phyloP scores from a whole-genome alignment of 2,329 filamentous ascomycete genomes.

The Botrytis fabae region DNA sequence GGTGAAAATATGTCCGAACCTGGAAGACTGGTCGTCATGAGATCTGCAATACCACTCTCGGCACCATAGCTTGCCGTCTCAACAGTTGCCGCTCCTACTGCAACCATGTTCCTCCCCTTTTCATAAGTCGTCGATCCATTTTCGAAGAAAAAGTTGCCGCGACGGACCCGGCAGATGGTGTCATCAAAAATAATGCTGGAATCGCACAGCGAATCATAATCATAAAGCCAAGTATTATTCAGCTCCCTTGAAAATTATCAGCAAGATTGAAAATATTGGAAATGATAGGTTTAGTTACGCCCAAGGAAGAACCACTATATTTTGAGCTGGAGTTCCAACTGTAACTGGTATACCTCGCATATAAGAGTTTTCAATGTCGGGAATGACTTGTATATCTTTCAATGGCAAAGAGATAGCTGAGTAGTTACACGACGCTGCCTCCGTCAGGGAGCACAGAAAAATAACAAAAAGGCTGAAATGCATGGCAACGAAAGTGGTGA shows the following conservation, averaged over 20 bases:
- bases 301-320: constrained; percentile 16
- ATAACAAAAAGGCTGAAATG: neutral
- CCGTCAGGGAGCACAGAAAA: neutral
- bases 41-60: neutral
- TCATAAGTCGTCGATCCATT: neutral
- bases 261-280: neutral
- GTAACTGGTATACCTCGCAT: constrained; percentile 1
- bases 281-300: neutral
- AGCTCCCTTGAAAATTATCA: neutral
- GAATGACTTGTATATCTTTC: constrained; percentile 4
- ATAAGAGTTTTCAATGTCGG: neutral
- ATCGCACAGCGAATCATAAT: neutral
- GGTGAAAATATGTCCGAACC: neutral
- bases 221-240: constrained; percentile 14
- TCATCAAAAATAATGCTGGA: neutral
- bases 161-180: neutral
- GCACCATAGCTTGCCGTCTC: constrained; percentile 6
- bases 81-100: neutral
- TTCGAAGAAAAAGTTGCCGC: neutral
- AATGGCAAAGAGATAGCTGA: constrained; percentile 7
- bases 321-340: neutral
- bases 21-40: constrained; percentile 1
- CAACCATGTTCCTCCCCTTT: neutral
- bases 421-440: constrained; percentile 5
- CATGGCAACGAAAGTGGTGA: neutral